Evolutionary conservation across 164 flowering plant species (phyloP).

Genomic region (Sextonia rubra): DNA sequence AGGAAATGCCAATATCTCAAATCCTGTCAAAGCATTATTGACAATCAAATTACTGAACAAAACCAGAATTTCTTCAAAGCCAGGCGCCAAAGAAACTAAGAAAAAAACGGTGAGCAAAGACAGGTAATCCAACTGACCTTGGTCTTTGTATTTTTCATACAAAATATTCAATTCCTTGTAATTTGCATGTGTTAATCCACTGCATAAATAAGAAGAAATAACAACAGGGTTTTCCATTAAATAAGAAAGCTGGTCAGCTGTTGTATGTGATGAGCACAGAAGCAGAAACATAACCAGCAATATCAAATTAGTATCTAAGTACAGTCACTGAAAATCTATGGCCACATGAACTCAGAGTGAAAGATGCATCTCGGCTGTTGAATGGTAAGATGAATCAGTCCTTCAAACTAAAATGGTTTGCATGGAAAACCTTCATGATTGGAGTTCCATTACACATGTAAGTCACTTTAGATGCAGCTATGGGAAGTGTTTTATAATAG

Average conservation of each 20-base stretch:
- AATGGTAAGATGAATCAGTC: too few species aligned
- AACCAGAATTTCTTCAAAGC: not conserved
- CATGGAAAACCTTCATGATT: too few species aligned
- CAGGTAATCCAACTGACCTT: constrained; percentile 44
- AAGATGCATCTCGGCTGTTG: too few species aligned
- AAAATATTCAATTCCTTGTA: constrained; percentile 77
- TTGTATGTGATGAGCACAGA: too few species aligned
- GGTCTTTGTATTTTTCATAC: constrained; percentile 71
- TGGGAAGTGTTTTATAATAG: too few species aligned
- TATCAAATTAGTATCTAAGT: too few species aligned
- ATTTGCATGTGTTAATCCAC: constrained; percentile 79
- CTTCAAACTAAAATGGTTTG: too few species aligned
- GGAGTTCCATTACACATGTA: too few species aligned
- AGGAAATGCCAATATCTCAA: constrained; percentile 92
- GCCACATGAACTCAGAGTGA: too few species aligned
- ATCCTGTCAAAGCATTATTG: constrained; percentile 36
- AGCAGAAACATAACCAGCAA: too few species aligned
- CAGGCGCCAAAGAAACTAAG: not conserved
- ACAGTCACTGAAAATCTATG: too few species aligned
- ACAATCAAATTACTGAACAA: not conserved
- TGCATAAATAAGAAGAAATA: constrained; percentile 23
- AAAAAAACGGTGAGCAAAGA: not conserved
- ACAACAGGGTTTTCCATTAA: not conserved
- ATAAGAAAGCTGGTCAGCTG: not conserved
- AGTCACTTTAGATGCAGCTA: too few species aligned